These are phyloP conservation scores for Eucalyptus marginata DNA, from an alignment of 345 rosid species.

Conservation along the genomic window DNA sequence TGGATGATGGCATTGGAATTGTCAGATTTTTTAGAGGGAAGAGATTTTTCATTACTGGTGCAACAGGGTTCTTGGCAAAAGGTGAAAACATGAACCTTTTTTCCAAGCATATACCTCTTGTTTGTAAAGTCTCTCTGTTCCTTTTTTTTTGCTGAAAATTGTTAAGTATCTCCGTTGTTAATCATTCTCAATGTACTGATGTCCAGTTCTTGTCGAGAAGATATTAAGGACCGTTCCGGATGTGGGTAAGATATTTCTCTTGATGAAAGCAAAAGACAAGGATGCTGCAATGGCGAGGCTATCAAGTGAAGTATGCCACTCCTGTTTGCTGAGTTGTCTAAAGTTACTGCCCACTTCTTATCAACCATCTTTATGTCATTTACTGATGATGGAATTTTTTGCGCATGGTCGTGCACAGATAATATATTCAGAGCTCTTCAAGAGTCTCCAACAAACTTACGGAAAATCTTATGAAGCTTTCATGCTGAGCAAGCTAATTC, in stretches of 20 bases:
- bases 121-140: background rate
- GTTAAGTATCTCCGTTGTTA: background rate
- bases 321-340: background rate
- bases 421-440: constrained; percentile 72
- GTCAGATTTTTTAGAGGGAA: constrained; percentile 72
- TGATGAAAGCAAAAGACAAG: constrained; percentile 68
- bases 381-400: background rate
- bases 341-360: background rate
- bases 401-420: constrained; percentile 22
- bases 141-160: background rate
- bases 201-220: constrained; percentile 79
- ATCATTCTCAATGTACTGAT: background rate
- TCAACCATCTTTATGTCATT: background rate
- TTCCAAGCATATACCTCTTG: background rate
- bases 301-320: constrained; percentile 51
- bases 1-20: constrained; percentile 82
- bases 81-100: constrained; percentile 13
- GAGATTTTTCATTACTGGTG: constrained; percentile 66
- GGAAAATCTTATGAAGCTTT: constrained; percentile 70
- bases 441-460: constrained; percentile 50
- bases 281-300: constrained; percentile 71
- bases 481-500: constrained; percentile 73
- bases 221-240: constrained; percentile 74
- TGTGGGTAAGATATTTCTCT: constrained; percentile 72
- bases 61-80: constrained; percentile 93